These are phyloP conservation scores for Ophiostoma quercus DNA, from an alignment of 2,329 filamentous ascomycete species.

Conservation along the genomic window DNA sequence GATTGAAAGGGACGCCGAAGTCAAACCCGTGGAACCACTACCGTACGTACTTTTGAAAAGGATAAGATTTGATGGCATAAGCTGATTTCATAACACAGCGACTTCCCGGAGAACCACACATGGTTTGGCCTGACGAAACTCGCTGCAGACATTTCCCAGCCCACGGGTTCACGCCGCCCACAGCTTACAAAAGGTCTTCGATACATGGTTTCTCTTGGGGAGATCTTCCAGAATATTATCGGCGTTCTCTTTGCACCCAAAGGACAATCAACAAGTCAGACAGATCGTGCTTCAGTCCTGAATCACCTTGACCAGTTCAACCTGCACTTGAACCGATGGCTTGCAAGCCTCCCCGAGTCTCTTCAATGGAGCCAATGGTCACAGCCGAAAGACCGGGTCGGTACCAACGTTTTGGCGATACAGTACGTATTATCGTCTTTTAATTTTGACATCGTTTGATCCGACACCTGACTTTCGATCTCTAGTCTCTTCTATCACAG, in stretches of 20 bases:
- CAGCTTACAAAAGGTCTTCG: not conserved
- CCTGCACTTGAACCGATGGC: not conserved
- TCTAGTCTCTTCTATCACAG: not conserved
- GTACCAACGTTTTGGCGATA: not conserved
- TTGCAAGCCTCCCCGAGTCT: not conserved
- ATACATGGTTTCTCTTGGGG: not conserved
- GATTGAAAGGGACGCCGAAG: not conserved
- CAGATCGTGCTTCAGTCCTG: not conserved
- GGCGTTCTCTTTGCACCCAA: slow-evolving; percentile 11
- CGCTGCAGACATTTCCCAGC: not conserved
- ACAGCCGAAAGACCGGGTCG: not conserved
- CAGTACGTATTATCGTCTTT: not conserved
- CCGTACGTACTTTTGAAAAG: not conserved
- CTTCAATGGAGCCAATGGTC: slow-evolving; percentile 9
- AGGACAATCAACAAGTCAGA: not conserved
- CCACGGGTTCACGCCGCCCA: not conserved
- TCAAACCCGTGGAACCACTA: not conserved
- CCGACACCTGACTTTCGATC: not conserved
- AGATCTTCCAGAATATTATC: slow-evolving; percentile 2
- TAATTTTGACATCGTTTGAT: not conserved
- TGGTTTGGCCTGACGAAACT: slow-evolving; percentile 4
- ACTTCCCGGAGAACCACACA: not conserved
- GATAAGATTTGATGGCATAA: not conserved
- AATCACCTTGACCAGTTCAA: slow-evolving; percentile 4
- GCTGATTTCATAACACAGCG: not conserved